Conservation (phyloP, 345 rosid genomes). For the Rhodamnia rubescens region DNA sequence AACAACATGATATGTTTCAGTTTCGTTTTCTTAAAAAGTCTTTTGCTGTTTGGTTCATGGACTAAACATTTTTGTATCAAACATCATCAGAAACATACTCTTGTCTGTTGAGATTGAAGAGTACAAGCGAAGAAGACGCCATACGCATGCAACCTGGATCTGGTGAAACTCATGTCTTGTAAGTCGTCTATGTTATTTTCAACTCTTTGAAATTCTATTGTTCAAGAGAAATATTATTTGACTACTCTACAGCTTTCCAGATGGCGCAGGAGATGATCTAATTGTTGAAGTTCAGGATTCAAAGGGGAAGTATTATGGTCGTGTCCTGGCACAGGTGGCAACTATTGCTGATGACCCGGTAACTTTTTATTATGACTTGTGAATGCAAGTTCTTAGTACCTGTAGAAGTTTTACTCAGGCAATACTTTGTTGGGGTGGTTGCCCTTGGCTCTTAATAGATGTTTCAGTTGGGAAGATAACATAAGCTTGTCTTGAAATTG, state of each 20-base stretch:
- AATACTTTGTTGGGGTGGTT: neutral
- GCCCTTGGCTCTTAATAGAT: neutral
- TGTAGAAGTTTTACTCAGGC: neutral
- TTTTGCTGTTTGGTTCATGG: neutral
- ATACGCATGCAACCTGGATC: slow-evolving; percentile 86
- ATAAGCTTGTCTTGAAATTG: slow-evolving; percentile 8
- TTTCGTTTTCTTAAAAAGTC: neutral
- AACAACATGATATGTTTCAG: neutral
- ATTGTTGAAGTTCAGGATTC: slow-evolving; percentile 84
- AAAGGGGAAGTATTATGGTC: slow-evolving; percentile 76
- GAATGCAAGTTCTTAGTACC: neutral
- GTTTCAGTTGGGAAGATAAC: neutral
- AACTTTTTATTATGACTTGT: neutral
- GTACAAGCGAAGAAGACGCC: slow-evolving; percentile 70
- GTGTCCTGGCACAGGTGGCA: slow-evolving; percentile 87
- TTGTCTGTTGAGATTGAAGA: slow-evolving; percentile 73
- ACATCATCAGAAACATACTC: slow-evolving; percentile 57
- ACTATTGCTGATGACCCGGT: slow-evolving; percentile 57
- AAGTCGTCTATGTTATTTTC: slow-evolving; percentile 20
- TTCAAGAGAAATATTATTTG: slow-evolving; percentile 6
- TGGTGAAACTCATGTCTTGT: slow-evolving; percentile 93
- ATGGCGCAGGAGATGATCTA: slow-evolving; percentile 85
- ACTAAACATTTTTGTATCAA: neutral
- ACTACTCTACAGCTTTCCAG: slow-evolving; percentile 76
- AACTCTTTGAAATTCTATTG: neutral